Evolutionary conservation across 805 yeast genomes (phyloP).

Genomic region (Danielozyma ontarioensis): DNA sequence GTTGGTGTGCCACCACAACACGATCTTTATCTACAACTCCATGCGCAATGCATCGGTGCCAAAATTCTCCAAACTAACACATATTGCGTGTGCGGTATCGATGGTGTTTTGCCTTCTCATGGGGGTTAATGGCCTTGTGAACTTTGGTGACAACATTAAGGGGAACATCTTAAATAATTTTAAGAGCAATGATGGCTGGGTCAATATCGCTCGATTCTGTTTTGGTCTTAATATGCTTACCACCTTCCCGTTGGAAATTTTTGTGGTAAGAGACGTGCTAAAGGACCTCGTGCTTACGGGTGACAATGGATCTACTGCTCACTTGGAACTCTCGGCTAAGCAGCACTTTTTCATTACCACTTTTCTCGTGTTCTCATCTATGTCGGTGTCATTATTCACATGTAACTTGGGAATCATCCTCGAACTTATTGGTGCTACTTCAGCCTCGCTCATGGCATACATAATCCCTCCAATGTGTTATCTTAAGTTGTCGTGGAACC

Average conservation of each 20-base stretch:
- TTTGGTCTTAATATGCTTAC: slow-evolving; percentile 92
- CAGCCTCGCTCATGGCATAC: slow-evolving; percentile 90
- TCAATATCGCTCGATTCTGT: slow-evolving; percentile 83
- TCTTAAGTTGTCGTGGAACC: slow-evolving; percentile 52
- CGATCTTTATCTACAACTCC: slow-evolving; percentile 84
- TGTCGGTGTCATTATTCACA: slow-evolving; percentile 72
- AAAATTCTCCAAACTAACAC: slow-evolving; percentile 73
- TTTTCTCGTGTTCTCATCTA: slow-evolving; percentile 56
- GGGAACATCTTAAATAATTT: slow-evolving; percentile 90
- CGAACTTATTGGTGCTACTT: slow-evolving; percentile 88
- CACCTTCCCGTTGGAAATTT: slow-evolving; percentile 84
- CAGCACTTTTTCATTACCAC: slow-evolving; percentile 67
- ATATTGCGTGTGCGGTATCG: slow-evolving; percentile 75
- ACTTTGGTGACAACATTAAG: slow-evolving; percentile 71
- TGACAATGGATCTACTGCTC: slow-evolving; percentile 24
- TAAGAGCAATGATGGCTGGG: slow-evolving; percentile 64
- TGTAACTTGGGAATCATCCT: slow-evolving; percentile 87
- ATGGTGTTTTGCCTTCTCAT: slow-evolving; percentile 72
- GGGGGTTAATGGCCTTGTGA: slow-evolving; percentile 74
- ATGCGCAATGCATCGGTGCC: slow-evolving; percentile 70
- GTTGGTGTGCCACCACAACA: slow-evolving; percentile 91
- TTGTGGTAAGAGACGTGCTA: slow-evolving; percentile 86
- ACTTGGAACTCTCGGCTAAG: slow-evolving; percentile 36
- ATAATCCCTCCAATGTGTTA: slow-evolving; percentile 86
- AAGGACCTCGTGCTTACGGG: slow-evolving; percentile 48